Evolutionary conservation across 2,329 filamentous ascomycete species (phyloP).

Genomic region (Exophiala spinifera): DNA sequence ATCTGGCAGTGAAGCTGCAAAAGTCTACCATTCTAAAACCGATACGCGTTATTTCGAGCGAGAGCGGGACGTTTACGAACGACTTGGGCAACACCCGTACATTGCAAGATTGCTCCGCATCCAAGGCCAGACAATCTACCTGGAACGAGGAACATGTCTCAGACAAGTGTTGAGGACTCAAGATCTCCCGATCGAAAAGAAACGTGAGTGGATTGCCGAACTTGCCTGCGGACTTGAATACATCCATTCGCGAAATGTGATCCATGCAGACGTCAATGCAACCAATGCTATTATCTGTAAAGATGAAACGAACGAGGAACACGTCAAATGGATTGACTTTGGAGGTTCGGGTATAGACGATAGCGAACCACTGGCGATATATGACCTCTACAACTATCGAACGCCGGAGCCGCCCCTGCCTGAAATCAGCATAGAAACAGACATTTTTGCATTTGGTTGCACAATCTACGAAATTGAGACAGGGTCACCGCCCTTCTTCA

Average conservation of each 20-base stretch:
- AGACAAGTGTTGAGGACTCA: background rate
- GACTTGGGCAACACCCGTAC: slow-evolving; percentile 1
- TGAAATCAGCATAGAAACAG: background rate
- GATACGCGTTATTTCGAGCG: background rate
- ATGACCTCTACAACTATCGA: slow-evolving; percentile 4
- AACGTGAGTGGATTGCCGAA: background rate
- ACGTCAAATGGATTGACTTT: slow-evolving; percentile 3
- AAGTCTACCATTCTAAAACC: background rate
- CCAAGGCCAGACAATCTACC: background rate
- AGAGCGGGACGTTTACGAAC: background rate
- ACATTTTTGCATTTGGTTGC: slow-evolving; percentile 8
- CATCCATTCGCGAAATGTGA: background rate
- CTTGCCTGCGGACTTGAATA: slow-evolving; percentile 3
- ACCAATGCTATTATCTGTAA: slow-evolving; percentile 2
- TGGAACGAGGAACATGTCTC: slow-evolving; percentile 1
- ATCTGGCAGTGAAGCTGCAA: background rate
- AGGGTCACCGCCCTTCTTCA: background rate
- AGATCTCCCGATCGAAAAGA: background rate
- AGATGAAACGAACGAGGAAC: background rate
- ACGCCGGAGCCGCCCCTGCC: background rate
- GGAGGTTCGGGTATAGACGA: background rate
- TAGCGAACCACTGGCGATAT: background rate
- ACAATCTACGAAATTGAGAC: slow-evolving; percentile 4
- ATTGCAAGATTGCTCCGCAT: background rate
- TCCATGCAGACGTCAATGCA: slow-evolving; percentile 5